Base-by-base conservation (phyloP, 306 rosid genomes). In the Hylodesmum podocarpum region DNA sequence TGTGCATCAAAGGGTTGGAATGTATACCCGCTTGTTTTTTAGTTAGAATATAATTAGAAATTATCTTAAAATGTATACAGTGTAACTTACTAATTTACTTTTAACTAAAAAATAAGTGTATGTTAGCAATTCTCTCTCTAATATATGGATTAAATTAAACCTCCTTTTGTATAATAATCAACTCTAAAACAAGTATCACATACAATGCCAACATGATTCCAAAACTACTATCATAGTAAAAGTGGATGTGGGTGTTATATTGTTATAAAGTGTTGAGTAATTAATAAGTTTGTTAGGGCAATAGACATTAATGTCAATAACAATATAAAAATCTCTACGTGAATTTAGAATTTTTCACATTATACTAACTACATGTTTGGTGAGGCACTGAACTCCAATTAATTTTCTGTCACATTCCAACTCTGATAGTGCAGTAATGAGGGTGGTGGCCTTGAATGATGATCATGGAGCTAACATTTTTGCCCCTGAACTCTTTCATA, bases 321-420 rank as follows among this genome's bases (percentile, higher is more conserved):
- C 55, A 21, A 51, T 2, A 8, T 11, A 53, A n/a, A 22, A 1
- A 10, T 51, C 3, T 51, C 14, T 53, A 24, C 1, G 59, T 9
- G 22, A 73, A 40, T 61, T 75, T 54, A 53, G 16, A 12, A 57
- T 11, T 53, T 34, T 51, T 49, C 21, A 71, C 15, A 33, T 21
- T 25, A 58, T 41, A 27, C 14, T 15, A 54, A 4, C 36, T 51
- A 2, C 15, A 36, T 53, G 31, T 70, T 49, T 58, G 58, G 47
- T 54, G 6, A 61, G 39, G 31, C 47, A 37, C 22, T 3, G 47
- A 44, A 31, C 16, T 16, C 12, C 21, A 22, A 51, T 10, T 51
- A 44, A 68, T 41, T n/a, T n/a, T 78, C 29, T 66, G 29, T 81
- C 73, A 29, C 77, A 78, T 59, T 79, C 86, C 8, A 16, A 72